These are phyloP conservation scores for Populus davidiana DNA, from an alignment of 345 rosid genomes.

Conservation along the genomic window DNA sequence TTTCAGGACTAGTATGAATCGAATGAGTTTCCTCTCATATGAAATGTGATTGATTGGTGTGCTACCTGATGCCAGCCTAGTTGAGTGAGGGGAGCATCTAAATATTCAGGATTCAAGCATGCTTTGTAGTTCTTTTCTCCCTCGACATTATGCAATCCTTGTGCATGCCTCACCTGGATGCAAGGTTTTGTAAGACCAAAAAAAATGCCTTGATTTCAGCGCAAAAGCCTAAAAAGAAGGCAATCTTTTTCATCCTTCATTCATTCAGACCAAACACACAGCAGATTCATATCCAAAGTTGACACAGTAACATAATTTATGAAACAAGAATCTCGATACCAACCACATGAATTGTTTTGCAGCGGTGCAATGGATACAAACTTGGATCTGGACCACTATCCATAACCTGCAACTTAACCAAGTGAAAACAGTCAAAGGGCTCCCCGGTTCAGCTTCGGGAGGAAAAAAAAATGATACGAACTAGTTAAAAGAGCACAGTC, in stretches of 20 bases:
- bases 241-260: slow-evolving; percentile 38
- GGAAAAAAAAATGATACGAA: neutral
- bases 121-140: slow-evolving; percentile 89
- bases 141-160: slow-evolving; percentile 93
- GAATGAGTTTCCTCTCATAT: neutral
- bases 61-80: slow-evolving; percentile 93
- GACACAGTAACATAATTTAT: slow-evolving; percentile 14
- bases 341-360: slow-evolving; percentile 91
- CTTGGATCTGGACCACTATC: slow-evolving; percentile 57
- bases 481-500: neutral
- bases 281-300: slow-evolving; percentile 39
- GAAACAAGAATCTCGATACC: slow-evolving; percentile 41
- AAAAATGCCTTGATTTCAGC: slow-evolving; percentile 39
- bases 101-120: slow-evolving; percentile 76
- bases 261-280: slow-evolving; percentile 32
- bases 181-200: slow-evolving; percentile 49
- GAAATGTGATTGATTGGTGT: neutral
- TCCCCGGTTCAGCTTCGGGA: neutral
- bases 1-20: neutral
- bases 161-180: slow-evolving; percentile 98
- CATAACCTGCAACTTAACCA: slow-evolving; percentile 55
- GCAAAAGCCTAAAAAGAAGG: slow-evolving; percentile 51
- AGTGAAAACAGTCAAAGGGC: neutral
- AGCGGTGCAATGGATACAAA: slow-evolving; percentile 87
- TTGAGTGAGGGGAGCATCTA: slow-evolving; percentile 85